A percentile compares a stretch with the other conserved stretches of the same genome.
Conservation (phyloP, 208 protist species). For the Dictyostelium gargantuum region DNA sequence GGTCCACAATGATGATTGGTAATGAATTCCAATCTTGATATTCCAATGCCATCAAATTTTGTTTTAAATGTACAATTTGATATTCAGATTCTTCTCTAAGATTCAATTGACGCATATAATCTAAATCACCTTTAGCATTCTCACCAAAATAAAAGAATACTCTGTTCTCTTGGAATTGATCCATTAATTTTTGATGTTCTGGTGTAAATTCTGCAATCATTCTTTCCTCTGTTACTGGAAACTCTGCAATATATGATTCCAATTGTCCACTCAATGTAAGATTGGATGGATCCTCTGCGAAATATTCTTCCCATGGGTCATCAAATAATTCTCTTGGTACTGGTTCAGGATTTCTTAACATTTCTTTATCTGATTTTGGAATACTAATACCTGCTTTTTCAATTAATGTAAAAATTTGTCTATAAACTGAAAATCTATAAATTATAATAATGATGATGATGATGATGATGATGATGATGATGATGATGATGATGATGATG, state of each 20-base stretch:
- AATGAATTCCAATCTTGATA: not conserved
- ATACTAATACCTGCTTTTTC: conserved; percentile 1
- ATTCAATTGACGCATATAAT: not conserved
- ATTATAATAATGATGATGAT: not conserved
- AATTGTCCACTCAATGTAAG: not conserved
- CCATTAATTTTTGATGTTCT: not conserved
- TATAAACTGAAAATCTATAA: conserved; percentile 13
- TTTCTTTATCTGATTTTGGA: not conserved
- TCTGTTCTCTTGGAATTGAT: conserved; percentile 11
- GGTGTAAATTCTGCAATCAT: not conserved
- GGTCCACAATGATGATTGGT: not conserved
- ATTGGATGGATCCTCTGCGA: not conserved
- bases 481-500: not conserved
- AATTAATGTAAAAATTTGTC: conserved; percentile 9
- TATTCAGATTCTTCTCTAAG: not conserved
- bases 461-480: not conserved
- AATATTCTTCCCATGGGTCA: conserved; percentile 43
- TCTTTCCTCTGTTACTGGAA: not conserved
- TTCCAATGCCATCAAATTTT: not conserved
- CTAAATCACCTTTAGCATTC: conserved; percentile 14
- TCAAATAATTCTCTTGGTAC: not conserved
- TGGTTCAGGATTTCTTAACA: not conserved
- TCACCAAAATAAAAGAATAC: conserved; percentile 44
- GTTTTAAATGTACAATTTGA: conserved; percentile 18
- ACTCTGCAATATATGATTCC: not conserved